Base-by-base conservation (phyloP, 495 filamentous ascomycete genomes). In the Mytilinidion resinicola region DNA sequence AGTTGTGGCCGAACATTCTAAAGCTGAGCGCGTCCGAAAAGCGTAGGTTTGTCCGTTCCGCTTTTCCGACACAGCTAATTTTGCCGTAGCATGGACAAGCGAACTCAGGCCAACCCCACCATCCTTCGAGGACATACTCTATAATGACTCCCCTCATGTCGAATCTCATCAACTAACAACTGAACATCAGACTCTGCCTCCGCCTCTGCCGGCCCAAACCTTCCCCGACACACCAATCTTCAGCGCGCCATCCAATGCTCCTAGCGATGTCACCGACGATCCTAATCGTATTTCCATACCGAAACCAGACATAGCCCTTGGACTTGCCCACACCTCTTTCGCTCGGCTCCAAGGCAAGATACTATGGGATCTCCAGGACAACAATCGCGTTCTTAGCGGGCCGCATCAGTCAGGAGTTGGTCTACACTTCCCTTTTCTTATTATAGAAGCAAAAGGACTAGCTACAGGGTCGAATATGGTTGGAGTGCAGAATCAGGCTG, bases 401-500 rank as follows among this genome's bases (percentile, higher is more conserved):
- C 55, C 21, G 25, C 44, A 58, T 36, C 34, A 58, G 47, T 34
- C 34, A n/a, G 21, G 10, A 20, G 34, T 58, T 58, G 21, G 35
- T 48, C 15, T 58, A 5, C 34, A 48, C 25, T 58, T 58, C 47
- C 55, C 44, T 48, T 60, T 60, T 41, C 57, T 60, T 9, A 49
- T 60, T 33, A 43, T 60, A 12, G 50, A 60, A 60, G 57, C 51
- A 25, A 60, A 60, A 51, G 57, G 50, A 21, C 51, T 60, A 52
- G 36, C 48, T 49, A 54, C 20, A 14, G 49, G 57, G 15, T 51
- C 34, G 34, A 60, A 60, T 41, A 51, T 55, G 34, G 35, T 60
- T 43, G 19, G 48, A 12, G 50, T 39, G 51, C 50, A 60, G 39
- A 60, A 60, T 33, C 50, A 60, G 51, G 57, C 57, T 53, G 49